Base-by-base conservation (phyloP, 2,329 filamentous ascomycete genomes). In the Colletotrichum spaethianum region DNA sequence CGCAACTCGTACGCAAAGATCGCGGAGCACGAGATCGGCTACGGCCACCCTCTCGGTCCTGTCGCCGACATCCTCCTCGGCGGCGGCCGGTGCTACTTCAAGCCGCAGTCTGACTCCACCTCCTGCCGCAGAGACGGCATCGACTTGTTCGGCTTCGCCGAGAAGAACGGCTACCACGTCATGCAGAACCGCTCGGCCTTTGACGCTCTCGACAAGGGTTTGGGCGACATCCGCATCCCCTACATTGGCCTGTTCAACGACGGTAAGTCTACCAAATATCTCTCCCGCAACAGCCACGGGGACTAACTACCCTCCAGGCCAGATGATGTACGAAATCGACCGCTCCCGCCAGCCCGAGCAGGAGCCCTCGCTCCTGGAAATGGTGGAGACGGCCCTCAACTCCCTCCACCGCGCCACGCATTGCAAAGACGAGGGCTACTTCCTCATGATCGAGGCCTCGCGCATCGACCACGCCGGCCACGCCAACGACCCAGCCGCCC, bases 401-500 rank as follows among this genome's bases (percentile, higher is more conserved):
- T 80, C 81, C 8, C 79, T 84, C 18, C 77, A 81, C 53, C 76
- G 76, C 6, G 82, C 79, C 3, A 81, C 79, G 14, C 75, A 77
- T 42, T 76, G 73, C 36, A 75, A 70, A 11, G 74, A 79, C n/a
- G 78, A 80, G 70, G 82, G 82, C 9, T 84, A 82, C 74, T 82
- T 84, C 70, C 75, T 84, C 59, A 81, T 84, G 78, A 81, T 82
- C 53, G 80, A 82, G 74, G 80, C 80, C n/a, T 80, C 78, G 9
- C 77, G 80, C 38, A 82, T 82, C 69, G 80, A 82, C 70, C 80
- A 82, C 71, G 78, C 80, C 40, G 77, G 79, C 60, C 87, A 89
- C 75, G 85, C 85, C 77, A 89, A 88, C 74, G 87, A 89, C 74
- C 86, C 87, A 4, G 86, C 85, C 23, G 86, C 86, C 20, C 87